Base-by-base conservation (phyloP, 2,329 filamentous ascomycete species). In the Arthrobotrys pseudoclavata region DNA sequence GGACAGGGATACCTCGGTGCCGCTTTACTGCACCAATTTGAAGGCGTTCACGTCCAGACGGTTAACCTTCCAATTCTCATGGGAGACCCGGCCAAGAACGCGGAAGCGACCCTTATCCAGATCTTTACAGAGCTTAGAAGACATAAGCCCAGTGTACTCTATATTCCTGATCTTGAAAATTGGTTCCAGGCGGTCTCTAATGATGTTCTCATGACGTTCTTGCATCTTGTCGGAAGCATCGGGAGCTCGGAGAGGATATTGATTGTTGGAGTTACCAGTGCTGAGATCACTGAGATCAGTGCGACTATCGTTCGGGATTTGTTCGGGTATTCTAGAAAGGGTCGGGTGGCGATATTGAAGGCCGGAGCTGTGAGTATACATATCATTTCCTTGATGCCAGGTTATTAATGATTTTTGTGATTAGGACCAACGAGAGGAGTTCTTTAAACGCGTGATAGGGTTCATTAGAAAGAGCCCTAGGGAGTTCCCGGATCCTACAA, bases 91-190 rank as follows among this genome's bases (percentile, higher is more conserved):
- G 90, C 92, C 79, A 89, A 89, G 85, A 90, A 92, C 0, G 88
- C 92, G 15, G 96, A 98, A 85, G 92, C 96, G 80, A 92, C 94
- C 9, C 90, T 99, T 79, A 93, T 97, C 12, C 91, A 94, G 80
- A 87, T 97, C 6, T 98, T 99, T 82, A 90, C 92, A 0, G 96
- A 98, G 85, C 92, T 97, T 42, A 93, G 95, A 83, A 90, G 94
- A 42, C 94, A 97, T 83, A 97, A 97, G 83, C 96, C 96, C 0
- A 96, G 94, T 83, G 93, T 98, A 42, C 96, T 99, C 63, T 98
- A 94, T 84, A 92, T 99, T 50, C 95, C 96, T 1, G 91, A 94
- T 80, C 89, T 98, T 60, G 92, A 97, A 80, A 88, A 91, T 6
- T 99, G 96, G 96, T 95, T 93, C 82, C 85, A 88, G 12, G 90